Evolutionary conservation across 2,329 filamentous ascomycete species (phyloP), one percentile per base, ranked within the genome.

Genomic region (Colletotrichum kahawae): DNA sequence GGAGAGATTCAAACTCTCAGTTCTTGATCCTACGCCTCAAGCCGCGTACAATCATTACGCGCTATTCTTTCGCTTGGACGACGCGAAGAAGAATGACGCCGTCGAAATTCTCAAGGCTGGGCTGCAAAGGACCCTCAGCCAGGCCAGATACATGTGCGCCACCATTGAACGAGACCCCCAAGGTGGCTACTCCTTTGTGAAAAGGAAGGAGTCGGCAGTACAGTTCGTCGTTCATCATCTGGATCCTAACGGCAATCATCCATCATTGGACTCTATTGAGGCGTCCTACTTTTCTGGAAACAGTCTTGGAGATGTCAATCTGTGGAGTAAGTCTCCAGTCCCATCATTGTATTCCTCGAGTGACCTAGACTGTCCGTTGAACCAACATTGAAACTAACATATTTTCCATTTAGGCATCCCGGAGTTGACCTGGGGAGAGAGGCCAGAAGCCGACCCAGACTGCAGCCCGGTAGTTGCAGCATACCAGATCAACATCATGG

Each of bases 401-500:
- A 21, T 2, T 18, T 21, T 13, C 12, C 14, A 3, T 21, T 7
- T 21, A 48, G 43, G 43, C n/a, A 21, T 48, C 12, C 43, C 43
- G 21, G n/a, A 48, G 43, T 48, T 48, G n/a, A 48, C 43, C 4
- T 48, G 43, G 43, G 43, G 43, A 10, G 83, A 85, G 75, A 84
- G 82, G 75, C 83, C 84, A 1, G 85, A 86, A 69, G 82, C 83
- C 8, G 78, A 84, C 18, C 82, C 83, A 0, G 80, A 83, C 34
- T 78, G 70, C 9, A 83, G 77, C 12, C 85, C 85, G 3, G 77
- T 80, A 1, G 77, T 82, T 0, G 79, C 85, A 1, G 85, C 82
- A 0, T 87, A 83, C 77, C 82, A 86, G 70, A 82, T 82, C 1
- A 87, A 84, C 75, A 84, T 87, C 43, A 79, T 87, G 24, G 80